Evolutionary conservation across 768 basidiomycete genomes (phyloP), one percentile per base, ranked within the genome.

Genomic region (Trametes elegans): DNA sequence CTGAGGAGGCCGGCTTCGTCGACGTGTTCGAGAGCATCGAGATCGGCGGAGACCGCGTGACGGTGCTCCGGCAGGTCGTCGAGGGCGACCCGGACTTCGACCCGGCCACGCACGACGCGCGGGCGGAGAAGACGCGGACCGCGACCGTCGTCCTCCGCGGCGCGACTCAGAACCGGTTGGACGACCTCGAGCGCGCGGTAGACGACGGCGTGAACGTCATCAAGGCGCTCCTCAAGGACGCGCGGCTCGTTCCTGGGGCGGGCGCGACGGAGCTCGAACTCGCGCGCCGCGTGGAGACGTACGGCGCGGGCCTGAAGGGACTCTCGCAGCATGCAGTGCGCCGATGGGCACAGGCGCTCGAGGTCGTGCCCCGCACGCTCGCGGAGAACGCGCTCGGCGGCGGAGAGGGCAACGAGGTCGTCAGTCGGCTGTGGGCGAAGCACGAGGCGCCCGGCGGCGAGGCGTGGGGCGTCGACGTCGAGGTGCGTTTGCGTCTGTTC

Each of bases 121-220:
- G 71, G 16, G 76, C 76, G 0, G 93, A 95, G 68, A 88, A 85
- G 71, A 90, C 91, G 7, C 77, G 83, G 34, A 98, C 93, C 35
- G 88, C 97, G 26, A 99, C 96, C 14, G 90, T 99, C 70, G 92
- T 99, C 18, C 76, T 99, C 38, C 84, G 97, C 13, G 97, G 97
- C 0, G 96, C 97, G 28, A 99, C 97, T 1, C 81, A 90, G 44
- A 98, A 98, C 73, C 86, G 86, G 60, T 73, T 98, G 43, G 97
- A 99, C 66, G 97, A 98, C 69, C 82, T 99, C 29, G 96, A 99
- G 71, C 83, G 97, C 24, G 94, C 96, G 26, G 79, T 99, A 42
- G 97, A 98, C 68, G 95, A 98, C 64, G 97, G 96, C 24, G 93
- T 95, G 60, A 94, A 91, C 72, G 96, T 96, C 38, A 89, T 99